Evolutionary conservation across 2,329 filamentous ascomycete genomes (phyloP), one percentile per base, ranked within the genome.

Genomic region (Diplodia corticola): DNA sequence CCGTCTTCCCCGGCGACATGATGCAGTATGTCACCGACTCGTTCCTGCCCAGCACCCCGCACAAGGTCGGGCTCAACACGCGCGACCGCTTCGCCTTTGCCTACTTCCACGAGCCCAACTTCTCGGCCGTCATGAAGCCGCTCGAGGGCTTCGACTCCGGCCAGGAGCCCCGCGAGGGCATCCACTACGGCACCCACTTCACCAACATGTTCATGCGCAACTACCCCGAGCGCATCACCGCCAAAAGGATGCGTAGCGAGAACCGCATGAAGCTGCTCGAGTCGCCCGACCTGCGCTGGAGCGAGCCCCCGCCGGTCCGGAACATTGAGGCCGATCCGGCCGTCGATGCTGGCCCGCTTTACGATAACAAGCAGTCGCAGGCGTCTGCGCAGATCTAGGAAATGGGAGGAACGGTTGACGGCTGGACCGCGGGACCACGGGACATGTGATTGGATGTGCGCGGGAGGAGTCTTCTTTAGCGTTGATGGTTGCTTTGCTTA

Each of bases 1-100:
- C 82, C 1, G 82, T 84, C 20, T 84, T 84, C 70, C 82, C 82
- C 24, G 82, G 82, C 10, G 82, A 84, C 68, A 84, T 84, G 79
- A 80, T 84, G 79, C 81, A 84, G 67, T 83, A 83, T 70, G 75
- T 84, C 68, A 84, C 82, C 37, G 78, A 78, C 70, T 78, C 76
- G 33, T 75, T 75, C 68, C 76, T 84, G 5, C 80, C 76, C 4
- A 82, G 82, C 1, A 84, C 82, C 0, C 81, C 79, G 1, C 82
- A 84, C 74, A 84, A 84, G 71, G 81, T 84, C 46, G 82, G 81
- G 1, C 75, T 84, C 57, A 84, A 84, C 71, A 80, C 75, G 1
- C 70, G 74, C 4, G 81, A 84, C 70, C 77, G 82, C 4, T 83
- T 80, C 46, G 78, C 81, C 0, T 82, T 83, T 69, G 82, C 82